Conservation (phyloP, 257 asterid genomes). For the Solanum chmielewskii region DNA sequence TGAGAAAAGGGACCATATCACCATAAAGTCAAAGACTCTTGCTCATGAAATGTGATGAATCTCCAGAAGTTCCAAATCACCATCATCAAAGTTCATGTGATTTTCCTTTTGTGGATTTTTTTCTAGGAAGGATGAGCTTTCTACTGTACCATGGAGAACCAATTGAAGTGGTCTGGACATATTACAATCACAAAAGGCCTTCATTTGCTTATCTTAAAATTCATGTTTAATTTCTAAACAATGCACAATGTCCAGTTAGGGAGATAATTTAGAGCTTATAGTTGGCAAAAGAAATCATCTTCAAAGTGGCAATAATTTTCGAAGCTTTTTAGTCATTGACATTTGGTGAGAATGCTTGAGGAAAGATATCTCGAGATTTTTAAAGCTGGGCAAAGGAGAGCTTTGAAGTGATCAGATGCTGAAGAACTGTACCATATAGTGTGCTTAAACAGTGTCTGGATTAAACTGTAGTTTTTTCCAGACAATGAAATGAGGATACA, state of each 20-base stretch:
- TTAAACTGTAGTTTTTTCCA: constrained; percentile 46
- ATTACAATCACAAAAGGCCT: constrained; percentile 27
- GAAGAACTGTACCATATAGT: constrained; percentile 56
- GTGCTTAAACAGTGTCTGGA: constrained; percentile 59
- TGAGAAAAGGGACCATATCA: constrained; percentile 44
- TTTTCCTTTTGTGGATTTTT: constrained; percentile 18
- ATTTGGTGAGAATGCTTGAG: constrained; percentile 51
- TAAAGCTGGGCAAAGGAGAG: constrained; percentile 46
- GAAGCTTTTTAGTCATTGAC: constrained; percentile 60
- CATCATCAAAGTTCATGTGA: constrained; percentile 21
- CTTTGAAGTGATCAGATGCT: constrained; percentile 50
- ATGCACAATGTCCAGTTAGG: constrained; percentile 81
- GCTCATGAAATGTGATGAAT: constrained; percentile 20
- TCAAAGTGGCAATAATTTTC: constrained; percentile 71
- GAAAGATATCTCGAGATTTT: constrained; percentile 34
- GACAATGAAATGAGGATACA: constrained; percentile 53
- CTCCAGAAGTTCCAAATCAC: constrained; percentile 39
- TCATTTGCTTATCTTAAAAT: constrained; percentile 7
- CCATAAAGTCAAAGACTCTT: constrained; percentile 29
- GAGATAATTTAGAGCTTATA: constrained; percentile 75
- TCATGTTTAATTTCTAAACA: constrained; percentile 48
- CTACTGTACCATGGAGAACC: constrained; percentile 3
- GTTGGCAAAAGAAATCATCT: constrained; percentile 82
- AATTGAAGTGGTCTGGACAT: constrained; percentile 30
- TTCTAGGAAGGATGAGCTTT: constrained; percentile 6